These are phyloP conservation scores for Rhizopus sp. DNA, from an alignment of 371 early-diverging fungal genomes.

Conservation along the genomic window DNA sequence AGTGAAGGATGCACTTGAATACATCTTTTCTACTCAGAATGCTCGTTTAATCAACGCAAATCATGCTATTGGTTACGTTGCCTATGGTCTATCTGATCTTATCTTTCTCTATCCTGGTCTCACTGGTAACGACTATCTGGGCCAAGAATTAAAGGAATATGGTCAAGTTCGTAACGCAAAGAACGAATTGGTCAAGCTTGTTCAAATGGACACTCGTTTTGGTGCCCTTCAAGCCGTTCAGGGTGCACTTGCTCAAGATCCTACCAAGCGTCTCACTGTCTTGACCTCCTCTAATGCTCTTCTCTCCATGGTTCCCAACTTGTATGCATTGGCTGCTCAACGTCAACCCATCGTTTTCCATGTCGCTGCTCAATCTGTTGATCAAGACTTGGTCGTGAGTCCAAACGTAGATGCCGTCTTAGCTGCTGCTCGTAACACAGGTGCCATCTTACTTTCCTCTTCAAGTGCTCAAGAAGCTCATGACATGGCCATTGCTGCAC, in stretches of 20 bases:
- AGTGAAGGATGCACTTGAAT: constrained; percentile 30
- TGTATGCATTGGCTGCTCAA: constrained; percentile 68
- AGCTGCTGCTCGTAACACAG: constrained; percentile 64
- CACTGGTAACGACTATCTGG: constrained; percentile 59
- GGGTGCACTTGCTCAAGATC: constrained; percentile 64
- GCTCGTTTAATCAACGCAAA: constrained; percentile 59
- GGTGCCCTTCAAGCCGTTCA: constrained; percentile 84
- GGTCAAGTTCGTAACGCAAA: constrained; percentile 63
- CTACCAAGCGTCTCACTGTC: constrained; percentile 53
- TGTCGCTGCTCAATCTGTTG: constrained; percentile 70
- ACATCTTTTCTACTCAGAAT: constrained; percentile 24
- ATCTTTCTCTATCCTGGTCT: constrained; percentile 76
- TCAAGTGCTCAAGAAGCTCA: constrained; percentile 79
- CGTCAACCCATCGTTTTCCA: constrained; percentile 80
- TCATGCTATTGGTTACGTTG: constrained; percentile 72
- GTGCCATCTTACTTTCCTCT: constrained; percentile 69
- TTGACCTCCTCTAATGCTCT: constrained; percentile 76
- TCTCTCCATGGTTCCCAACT: constrained; percentile 78
- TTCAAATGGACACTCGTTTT: constrained; percentile 74
- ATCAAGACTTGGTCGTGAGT: constrained; percentile 55
- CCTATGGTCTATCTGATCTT: constrained; percentile 77
- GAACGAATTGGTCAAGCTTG: constrained; percentile 64
- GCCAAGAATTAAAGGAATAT: constrained; percentile 66
- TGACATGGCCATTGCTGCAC: constrained; percentile 73
- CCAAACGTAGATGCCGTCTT: constrained; percentile 67